A percentile compares a stretch with the other conserved stretches of the same genome.
Conservation (phyloP, 2,329 filamentous ascomycete species). For the Ophiostoma sp. region DNA sequence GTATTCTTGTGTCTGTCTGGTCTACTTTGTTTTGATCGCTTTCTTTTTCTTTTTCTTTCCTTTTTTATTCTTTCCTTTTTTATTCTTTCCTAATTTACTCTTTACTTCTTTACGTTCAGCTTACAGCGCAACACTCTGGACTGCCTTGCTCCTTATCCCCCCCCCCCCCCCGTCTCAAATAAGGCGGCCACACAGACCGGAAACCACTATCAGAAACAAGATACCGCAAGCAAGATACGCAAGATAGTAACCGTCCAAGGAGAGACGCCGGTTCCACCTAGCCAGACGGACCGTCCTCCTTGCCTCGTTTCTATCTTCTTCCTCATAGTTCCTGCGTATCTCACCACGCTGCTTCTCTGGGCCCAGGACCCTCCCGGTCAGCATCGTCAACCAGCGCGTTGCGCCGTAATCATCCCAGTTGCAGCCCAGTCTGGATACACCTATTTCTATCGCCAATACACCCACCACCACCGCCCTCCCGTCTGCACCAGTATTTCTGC, state of each 20-base stretch:
- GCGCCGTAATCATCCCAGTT: neutral
- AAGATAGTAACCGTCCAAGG: constrained; percentile 2
- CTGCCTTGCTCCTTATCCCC: constrained; percentile 3
- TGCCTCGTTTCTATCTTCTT: neutral
- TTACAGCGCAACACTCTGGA: neutral
- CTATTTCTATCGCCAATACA: neutral
- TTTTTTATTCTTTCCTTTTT: neutral
- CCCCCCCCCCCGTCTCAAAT: constrained; percentile 13
- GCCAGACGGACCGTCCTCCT: neutral
- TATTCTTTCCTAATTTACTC: neutral
- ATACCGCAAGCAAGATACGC: neutral
- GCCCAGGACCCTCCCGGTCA: neutral
- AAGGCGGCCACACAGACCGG: constrained; percentile 1
- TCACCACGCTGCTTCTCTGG: neutral
- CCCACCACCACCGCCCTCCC: too few relatives aligned
- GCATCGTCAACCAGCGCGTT: neutral
- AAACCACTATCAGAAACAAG: constrained; percentile 8
- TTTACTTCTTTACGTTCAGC: neutral
- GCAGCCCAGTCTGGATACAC: neutral
- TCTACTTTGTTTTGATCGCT: neutral
- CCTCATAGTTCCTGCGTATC: neutral
- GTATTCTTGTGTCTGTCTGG: too few relatives aligned
- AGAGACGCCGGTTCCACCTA: constrained; percentile 3
- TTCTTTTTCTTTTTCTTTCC: neutral
- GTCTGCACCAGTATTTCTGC: neutral